A percentile compares a stretch with the other conserved stretches of the same genome.
Evolutionary conservation across 2,329 filamentous ascomycete genomes (phyloP).

Genomic region (Aspergillus nomiae): DNA sequence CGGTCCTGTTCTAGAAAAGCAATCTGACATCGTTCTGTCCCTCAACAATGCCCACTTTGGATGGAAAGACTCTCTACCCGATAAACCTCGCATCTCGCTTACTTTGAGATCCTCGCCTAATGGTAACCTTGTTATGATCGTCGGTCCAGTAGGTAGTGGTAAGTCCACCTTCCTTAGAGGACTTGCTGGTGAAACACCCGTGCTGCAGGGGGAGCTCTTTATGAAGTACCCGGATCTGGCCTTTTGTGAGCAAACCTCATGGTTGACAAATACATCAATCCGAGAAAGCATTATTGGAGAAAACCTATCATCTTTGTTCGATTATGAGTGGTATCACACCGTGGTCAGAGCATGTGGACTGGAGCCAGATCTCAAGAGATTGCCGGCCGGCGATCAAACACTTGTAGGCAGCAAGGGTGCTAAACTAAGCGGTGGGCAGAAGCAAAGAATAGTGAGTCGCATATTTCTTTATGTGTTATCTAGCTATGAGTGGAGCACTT

Average conservation of each 20-base stretch:
- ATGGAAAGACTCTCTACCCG: constrained; percentile 5
- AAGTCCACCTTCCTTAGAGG: constrained; percentile 48
- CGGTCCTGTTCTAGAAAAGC: neutral
- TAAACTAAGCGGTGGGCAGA: constrained; percentile 50
- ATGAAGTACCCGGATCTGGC: constrained; percentile 22
- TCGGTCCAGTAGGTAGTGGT: constrained; percentile 52
- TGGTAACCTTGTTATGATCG: constrained; percentile 40
- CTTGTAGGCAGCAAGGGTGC: constrained; percentile 47
- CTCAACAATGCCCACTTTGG: constrained; percentile 14
- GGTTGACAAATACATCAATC: constrained; percentile 30
- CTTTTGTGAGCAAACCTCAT: constrained; percentile 32
- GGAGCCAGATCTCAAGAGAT: constrained; percentile 29
- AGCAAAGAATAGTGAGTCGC: constrained; percentile 39
- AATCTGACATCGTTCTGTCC: constrained; percentile 3
- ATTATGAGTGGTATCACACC: constrained; percentile 18
- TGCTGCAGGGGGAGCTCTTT: constrained; percentile 17
- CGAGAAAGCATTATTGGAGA: constrained; percentile 32
- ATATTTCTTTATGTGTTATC: neutral
- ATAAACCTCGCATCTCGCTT: constrained; percentile 8
- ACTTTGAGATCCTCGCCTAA: neutral
- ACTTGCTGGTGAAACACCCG: constrained; percentile 32
- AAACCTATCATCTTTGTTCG: constrained; percentile 12
- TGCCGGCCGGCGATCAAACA: constrained; percentile 34
- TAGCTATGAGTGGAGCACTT: neutral
- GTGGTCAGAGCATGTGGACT: constrained; percentile 26